Evolutionary conservation across 257 asterid species (phyloP).

Genomic region (Phtheirospermum japonicum): DNA sequence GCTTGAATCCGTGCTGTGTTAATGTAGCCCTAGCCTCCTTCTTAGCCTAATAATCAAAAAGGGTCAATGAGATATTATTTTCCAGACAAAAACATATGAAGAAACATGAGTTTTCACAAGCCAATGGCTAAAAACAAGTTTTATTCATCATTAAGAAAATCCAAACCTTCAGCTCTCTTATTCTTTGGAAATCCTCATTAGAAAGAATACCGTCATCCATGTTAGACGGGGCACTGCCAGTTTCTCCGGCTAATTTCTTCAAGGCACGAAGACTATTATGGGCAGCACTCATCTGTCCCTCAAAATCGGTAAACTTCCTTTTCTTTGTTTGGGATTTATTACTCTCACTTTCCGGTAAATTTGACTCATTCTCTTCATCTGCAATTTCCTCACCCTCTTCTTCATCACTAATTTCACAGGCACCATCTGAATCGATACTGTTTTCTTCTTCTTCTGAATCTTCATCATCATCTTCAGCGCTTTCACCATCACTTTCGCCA

Average conservation of each 20-base stretch:
- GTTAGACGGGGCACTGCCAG: conserved; percentile 32
- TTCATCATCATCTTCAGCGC: conserved; percentile 41
- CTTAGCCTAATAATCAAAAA: conserved; percentile 58
- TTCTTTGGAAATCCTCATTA: conserved; percentile 86
- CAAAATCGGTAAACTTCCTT: conserved; percentile 70
- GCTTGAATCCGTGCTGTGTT: conserved; percentile 69
- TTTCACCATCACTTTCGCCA: conserved; percentile 36
- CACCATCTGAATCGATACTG: conserved; percentile 30
- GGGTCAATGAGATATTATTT: conserved; percentile 23
- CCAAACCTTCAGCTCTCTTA: conserved; percentile 79
- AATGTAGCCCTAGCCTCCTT: conserved; percentile 59
- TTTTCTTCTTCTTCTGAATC: conserved; percentile 41
- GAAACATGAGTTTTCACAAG: conserved; percentile 9
- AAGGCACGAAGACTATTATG: conserved; percentile 70
- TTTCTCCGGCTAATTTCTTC: conserved; percentile 69
- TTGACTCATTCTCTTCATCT: conserved; percentile 35
- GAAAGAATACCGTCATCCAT: conserved; percentile 75
- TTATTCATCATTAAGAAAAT: conserved; percentile 12
- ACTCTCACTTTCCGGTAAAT: conserved; percentile 28
- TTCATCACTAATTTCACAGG: conserved; percentile 34
- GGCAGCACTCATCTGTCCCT: conserved; percentile 56
- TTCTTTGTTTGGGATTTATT: conserved; percentile 43
- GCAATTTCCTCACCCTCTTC: conserved; percentile 33
- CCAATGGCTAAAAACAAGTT: conserved; percentile 13
- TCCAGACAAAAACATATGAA: background rate